These are phyloP conservation scores for Hypholoma sublateritium DNA, from an alignment of 768 basidiomycete genomes.

Conservation along the genomic window DNA sequence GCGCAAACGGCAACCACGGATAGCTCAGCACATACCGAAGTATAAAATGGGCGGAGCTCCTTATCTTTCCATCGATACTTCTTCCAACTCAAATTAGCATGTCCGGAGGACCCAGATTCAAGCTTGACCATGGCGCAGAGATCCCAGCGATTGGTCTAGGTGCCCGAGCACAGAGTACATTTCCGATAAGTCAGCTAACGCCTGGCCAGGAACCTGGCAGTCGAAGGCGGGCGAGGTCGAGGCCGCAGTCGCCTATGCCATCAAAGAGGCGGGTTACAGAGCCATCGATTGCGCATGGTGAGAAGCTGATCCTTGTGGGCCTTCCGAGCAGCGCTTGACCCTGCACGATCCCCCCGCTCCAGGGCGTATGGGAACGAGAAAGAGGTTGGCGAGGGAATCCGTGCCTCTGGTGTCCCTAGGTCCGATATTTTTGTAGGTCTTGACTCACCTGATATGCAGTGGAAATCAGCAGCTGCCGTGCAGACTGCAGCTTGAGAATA, in stretches of 20 bases:
- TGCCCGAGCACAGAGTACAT: slow-evolving; percentile 21
- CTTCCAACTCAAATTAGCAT: slow-evolving; percentile 11
- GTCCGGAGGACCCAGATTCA: slow-evolving; percentile 42
- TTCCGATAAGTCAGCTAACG: neutral
- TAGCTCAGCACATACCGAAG: neutral
- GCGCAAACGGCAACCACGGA: neutral
- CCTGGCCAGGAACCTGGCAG: slow-evolving; percentile 72
- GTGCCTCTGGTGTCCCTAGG: slow-evolving; percentile 72
- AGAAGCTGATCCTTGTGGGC: slow-evolving; percentile 11
- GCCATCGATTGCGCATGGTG: slow-evolving; percentile 72
- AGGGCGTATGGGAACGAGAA: slow-evolving; percentile 76
- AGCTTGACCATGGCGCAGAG: slow-evolving; percentile 58
- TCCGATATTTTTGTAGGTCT: slow-evolving; percentile 53
- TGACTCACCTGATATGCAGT: neutral
- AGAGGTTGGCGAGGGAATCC: slow-evolving; percentile 81
- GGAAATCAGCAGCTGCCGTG: neutral
- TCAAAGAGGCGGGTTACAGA: slow-evolving; percentile 73
- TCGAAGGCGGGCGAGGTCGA: slow-evolving; percentile 71
- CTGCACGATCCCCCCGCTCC: slow-evolving; percentile 16
- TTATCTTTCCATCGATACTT: slow-evolving; percentile 16
- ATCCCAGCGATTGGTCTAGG: slow-evolving; percentile 64
- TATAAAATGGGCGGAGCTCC: neutral
- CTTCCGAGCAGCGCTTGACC: slow-evolving; percentile 16
- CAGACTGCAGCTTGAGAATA: neutral
- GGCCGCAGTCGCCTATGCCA: slow-evolving; percentile 68